Percentiles rank a stretch among this genome's conserved stretches.
Evolutionary conservation across 139 green algal species (phyloP).

Genomic region (Haematococcus lacustris): DNA sequence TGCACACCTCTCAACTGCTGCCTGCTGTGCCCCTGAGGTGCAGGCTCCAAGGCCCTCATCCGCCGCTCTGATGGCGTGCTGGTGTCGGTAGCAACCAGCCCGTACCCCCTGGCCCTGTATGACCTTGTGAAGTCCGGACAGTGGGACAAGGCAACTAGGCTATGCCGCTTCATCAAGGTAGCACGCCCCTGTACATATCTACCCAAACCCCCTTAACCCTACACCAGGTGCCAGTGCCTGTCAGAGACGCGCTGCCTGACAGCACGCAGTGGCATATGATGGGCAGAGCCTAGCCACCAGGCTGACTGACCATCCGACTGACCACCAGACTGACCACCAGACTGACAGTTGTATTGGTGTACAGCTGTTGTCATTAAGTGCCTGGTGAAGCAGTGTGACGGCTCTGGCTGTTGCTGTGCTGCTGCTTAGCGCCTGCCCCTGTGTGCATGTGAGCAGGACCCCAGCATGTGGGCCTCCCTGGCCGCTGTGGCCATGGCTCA

Average conservation of each 20-base stretch:
- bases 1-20: background rate
- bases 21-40: background rate
- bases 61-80: constrained; percentile 50
- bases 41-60: constrained; percentile 30
- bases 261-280: background rate
- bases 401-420: background rate
- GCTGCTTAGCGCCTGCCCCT: background rate
- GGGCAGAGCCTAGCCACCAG: too few relatives aligned
- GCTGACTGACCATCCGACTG: background rate
- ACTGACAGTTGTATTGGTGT: background rate
- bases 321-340: background rate
- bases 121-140: constrained; percentile 33
- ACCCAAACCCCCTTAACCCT: background rate
- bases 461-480: constrained; percentile 63
- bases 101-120: constrained; percentile 42
- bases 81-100: constrained; percentile 26
- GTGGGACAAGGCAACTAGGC: constrained; percentile 64
- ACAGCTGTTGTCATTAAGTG: background rate
- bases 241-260: too few relatives aligned
- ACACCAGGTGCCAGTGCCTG: background rate
- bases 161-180: constrained; percentile 64
- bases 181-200: background rate
- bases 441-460: constrained; percentile 25
- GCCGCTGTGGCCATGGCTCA: constrained; percentile 55
- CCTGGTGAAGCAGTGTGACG: background rate